Base-by-base conservation (phyloP, 2,329 filamentous ascomycete genomes). In the Paramyrothecium sp. region DNA sequence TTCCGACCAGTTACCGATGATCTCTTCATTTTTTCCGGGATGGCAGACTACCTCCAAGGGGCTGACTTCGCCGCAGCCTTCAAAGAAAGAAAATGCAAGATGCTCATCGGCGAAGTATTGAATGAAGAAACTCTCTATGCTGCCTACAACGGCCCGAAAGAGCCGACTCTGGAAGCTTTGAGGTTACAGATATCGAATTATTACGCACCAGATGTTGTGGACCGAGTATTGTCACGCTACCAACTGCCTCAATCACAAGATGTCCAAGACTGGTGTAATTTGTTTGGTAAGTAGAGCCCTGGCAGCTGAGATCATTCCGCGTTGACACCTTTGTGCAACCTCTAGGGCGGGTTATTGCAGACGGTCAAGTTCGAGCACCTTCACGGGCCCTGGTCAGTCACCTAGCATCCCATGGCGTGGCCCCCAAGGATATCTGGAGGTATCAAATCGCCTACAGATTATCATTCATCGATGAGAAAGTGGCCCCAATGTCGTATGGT, bases 91-190 rank as follows among this genome's bases (percentile, higher is more conserved):
- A 57, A 65, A 1, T 67, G 74, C 49, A 70, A 66, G 3, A 55
- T 80, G 1, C 63, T 80, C 0, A 75, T 79, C 38, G 75, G 76
- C 19, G 77, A 79, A 59, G 73, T 79, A 23, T 57, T 68, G 0
- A 76, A 79, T 56, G 76, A 80, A 53, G 75, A 79, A 51, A 76
- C 73, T 1, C 62, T 80, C 0, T 78, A 80, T 57, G 71, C 72
- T 0, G 71, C 67, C 17, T 78, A 73, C 57, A 78, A 74, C 50
- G 67, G 66, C 13, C 76, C 69, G 3, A 65, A 63, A 3, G 67
- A 70, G 41, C 61, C 66, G 8, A 69, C 67, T 13, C 8, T 74
- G 1, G 68, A 72, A 1, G 73, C 72, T 0, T 63, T 79, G 4
- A 61, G 65, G 3, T 57, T 72, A 2, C 75, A 79, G 55, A 58